Evolutionary conservation across 2,329 filamentous ascomycete genomes (phyloP), one percentile per base, ranked within the genome.

Genomic region (Ophiocordyceps camponoti-rufipedis): DNA sequence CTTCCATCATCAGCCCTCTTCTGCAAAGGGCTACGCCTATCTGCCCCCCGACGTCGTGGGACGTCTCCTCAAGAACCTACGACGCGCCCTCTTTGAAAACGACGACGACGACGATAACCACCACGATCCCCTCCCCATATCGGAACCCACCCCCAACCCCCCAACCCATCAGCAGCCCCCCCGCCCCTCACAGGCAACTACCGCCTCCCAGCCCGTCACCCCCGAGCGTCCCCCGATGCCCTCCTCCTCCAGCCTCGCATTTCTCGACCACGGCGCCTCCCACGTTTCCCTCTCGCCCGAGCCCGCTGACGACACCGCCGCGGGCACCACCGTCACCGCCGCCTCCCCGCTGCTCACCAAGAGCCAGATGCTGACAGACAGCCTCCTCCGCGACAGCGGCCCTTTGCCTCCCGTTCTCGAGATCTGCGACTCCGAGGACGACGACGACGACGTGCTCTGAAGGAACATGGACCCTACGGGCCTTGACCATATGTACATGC

Each of bases 41-140:
- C 57, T 80, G 1, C 71, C 70, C 2, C 76, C 75, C 2, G 73
- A 71, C 2, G 66, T 76, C 1, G 66, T 75, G 0, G 73, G 72
- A 6, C 67, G 74, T 50, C 58, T 80, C 12, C 65, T 79, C 41
- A 72, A 68, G 45, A 80, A 80, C 47, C 55, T 81, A 32, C 63
- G 69, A 39, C 69, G 71, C 5, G 55, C 78, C 1, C 68, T 78
- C 46, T 62, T 58, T 48, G 56, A 45, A 4, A 57, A 60, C 8
- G 49, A 47, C 1, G 49, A 48, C 2, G 51, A 54, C 0, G 54
- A 55, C 29, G 18, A 18, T 45, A 49, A 9, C 44, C 53, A 29
- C 41, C 41, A 9, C 29, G 29, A 31, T 16, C n/a, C 7, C 14
- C 33, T 8, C 14, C 33, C 14, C 33, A 38, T 13, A 9, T 23